Evolutionary conservation across 495 filamentous ascomycete genomes (phyloP).

Genomic region (Pyrenula aspistea): DNA sequence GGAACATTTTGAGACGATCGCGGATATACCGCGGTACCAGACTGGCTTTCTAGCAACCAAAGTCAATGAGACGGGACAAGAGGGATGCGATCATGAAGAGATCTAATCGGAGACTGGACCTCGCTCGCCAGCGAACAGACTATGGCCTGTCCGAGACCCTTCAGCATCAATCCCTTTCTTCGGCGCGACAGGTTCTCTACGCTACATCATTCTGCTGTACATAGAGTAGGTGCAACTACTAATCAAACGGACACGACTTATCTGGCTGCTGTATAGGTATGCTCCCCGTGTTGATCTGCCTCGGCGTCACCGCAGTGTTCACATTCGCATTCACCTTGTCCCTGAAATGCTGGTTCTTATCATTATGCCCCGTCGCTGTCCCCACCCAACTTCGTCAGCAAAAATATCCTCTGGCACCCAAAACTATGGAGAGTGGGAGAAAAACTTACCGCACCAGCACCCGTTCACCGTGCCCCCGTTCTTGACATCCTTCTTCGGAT

Average conservation of each 20-base stretch:
- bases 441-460: neutral
- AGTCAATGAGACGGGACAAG: no score
- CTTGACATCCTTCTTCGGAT: neutral
- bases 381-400: no score
- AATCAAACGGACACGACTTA: neutral
- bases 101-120: no score
- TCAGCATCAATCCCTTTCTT: no score
- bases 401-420: no score
- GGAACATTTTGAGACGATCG: neutral
- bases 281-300: neutral
- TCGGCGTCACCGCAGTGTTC: neutral
- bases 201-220: no score
- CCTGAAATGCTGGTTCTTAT: neutral
- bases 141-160: no score
- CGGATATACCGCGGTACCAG: neutral
- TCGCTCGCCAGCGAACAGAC: no score
- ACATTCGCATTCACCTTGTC: neutral
- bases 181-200: no score
- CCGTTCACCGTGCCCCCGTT: neutral
- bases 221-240: no score
- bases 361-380: neutral
- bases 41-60: neutral
- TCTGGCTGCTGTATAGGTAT: neutral
- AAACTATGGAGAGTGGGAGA: no score
- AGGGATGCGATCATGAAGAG: no score